Evolutionary conservation across 1,284 basidiomycete species (phyloP).

Genomic region (Microbotryomycetes sp.): DNA sequence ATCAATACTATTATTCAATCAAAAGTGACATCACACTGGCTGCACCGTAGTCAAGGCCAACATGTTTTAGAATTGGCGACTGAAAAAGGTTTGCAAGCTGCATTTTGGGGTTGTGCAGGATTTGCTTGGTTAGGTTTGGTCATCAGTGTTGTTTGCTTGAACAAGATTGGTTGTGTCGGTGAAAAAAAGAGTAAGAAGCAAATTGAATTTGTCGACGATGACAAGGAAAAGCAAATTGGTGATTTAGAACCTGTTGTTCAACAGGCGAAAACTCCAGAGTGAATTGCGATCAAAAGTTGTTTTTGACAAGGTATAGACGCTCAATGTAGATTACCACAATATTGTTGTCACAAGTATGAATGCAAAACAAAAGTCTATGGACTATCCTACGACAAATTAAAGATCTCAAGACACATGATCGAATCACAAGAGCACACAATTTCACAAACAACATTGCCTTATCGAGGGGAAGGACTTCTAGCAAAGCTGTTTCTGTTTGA

Average conservation of each 20-base stretch:
- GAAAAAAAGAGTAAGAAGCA: constrained; percentile 1
- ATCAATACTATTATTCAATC: constrained; percentile 23
- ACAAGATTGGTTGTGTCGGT: constrained; percentile 11
- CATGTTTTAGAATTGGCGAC: neutral
- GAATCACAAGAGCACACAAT: too few relatives aligned
- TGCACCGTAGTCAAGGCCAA: constrained; percentile 10
- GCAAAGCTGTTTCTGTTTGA: neutral
- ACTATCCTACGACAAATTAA: too few relatives aligned
- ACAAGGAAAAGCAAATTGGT: too few relatives aligned
- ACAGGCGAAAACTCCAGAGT: too few relatives aligned
- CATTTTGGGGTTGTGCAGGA: constrained; percentile 14
- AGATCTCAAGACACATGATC: too few relatives aligned
- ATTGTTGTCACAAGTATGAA: too few relatives aligned
- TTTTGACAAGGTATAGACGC: too few relatives aligned
- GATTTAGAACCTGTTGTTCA: too few relatives aligned
- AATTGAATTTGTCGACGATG: too few relatives aligned
- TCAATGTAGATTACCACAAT: too few relatives aligned
- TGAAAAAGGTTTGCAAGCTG: constrained; percentile 5
- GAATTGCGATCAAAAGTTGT: too few relatives aligned
- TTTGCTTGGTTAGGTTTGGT: constrained; percentile 13
- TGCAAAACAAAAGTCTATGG: too few relatives aligned
- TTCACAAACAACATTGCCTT: neutral
- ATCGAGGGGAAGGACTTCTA: neutral
- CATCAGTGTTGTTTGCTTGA: neutral
- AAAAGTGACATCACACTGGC: constrained; percentile 2